Evolutionary conservation across 768 basidiomycete genomes (phyloP), one percentile per base, ranked within the genome.

Genomic region (Lyophyllum shimeji): DNA sequence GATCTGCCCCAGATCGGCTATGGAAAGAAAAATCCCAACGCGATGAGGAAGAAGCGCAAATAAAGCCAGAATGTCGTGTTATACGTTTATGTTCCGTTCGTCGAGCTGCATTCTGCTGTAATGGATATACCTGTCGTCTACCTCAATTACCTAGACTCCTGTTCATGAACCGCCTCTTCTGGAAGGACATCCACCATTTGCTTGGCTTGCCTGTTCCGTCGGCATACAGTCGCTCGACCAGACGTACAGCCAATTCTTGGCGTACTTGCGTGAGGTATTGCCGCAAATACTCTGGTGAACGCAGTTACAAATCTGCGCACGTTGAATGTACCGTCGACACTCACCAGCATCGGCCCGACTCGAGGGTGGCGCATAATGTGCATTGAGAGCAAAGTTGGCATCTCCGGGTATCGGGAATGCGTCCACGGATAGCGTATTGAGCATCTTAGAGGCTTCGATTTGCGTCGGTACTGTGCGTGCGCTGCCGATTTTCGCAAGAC

Each of bases 151-250:
- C 87, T 69, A 93, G 71, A 71, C 90, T 93, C 68, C 92, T 86
- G 75, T 93, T 92, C 92, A 94, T 94, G 83, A 94, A 94, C 23
- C 92, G 84, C 68, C 95, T 83, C 83, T 97, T 98, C 73, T 95
- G 94, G 85, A 98, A 99, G 20, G 92, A 90, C 93, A 98, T 96
- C 97, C 97, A 99, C 97, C 97, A 99, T 73, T 99, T 99, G 80
- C 90, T 97, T 5, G 97, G 95, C 70, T 92, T 95, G 55, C 89
- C 89, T 3, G 90, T 89, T 5, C 95, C 95, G 69, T 96, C 93
- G 37, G 87, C 92, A 70, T 99, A 99, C 47, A 99, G 76, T 50
- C 85, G 80, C 65, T 95, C 94, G 13, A 94, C 84, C 48, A 99
- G 73, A 27, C 97, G 84, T 8, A 86, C 80, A 20, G 94, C 90